Evolutionary conservation across 192 early-diverging fungal species (phyloP).

Genomic region (Nowakowskiella sp.): DNA sequence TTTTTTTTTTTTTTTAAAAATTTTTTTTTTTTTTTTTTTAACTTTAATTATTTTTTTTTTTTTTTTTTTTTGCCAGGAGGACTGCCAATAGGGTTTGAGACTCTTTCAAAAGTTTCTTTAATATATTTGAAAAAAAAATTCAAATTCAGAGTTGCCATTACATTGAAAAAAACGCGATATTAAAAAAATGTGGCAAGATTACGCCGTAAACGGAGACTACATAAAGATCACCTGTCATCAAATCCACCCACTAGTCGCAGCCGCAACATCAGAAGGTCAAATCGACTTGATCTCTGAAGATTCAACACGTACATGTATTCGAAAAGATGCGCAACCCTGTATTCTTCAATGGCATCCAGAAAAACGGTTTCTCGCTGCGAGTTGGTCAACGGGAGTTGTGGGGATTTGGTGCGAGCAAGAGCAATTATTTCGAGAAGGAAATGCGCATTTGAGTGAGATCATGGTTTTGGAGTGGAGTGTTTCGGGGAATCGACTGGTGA

Average conservation of each 20-base stretch:
- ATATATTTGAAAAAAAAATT: too few relatives aligned
- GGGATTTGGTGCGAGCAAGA: constrained; percentile 41
- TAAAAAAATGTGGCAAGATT: constrained; percentile 32
- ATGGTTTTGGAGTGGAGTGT: constrained; percentile 37
- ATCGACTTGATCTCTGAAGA: background rate
- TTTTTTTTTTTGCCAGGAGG: too few relatives aligned
- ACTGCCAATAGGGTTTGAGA: too few relatives aligned
- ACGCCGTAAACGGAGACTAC: constrained; percentile 19
- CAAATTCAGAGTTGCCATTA: too few relatives aligned
- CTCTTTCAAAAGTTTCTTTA: too few relatives aligned
- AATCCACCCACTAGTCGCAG: background rate
- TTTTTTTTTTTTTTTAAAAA: too few relatives aligned
- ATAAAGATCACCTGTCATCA: background rate
- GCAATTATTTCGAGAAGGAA: constrained; percentile 33
- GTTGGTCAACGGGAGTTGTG: constrained; percentile 29
- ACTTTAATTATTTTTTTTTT: too few relatives aligned
- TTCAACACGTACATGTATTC: background rate
- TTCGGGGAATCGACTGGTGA: constrained; percentile 35
- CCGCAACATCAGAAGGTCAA: background rate
- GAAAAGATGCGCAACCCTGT: constrained; percentile 1
- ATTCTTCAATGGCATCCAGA: constrained; percentile 25
- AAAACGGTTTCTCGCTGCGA: constrained; percentile 23
- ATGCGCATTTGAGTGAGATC: constrained; percentile 22
- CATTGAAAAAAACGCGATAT: too few relatives aligned
- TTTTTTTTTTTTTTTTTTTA: too few relatives aligned